Evolutionary conservation across 345 rosid species (phyloP), one percentile per base, ranked within the genome.

Genomic region (Camelina laxa): DNA sequence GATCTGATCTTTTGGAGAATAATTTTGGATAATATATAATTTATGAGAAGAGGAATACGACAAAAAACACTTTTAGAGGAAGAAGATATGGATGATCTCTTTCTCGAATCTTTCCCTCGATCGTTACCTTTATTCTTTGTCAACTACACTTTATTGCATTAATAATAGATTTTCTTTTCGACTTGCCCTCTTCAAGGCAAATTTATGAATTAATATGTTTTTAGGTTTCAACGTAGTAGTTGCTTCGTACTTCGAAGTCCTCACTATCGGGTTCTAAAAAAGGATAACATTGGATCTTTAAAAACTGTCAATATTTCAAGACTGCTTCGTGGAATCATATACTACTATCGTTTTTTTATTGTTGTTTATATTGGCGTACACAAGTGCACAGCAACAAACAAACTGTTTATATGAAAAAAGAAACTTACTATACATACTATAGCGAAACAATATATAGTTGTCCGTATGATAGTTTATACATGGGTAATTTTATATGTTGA

Each of bases 81-180:
- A 70, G 66, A 76, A 76, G 72, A 76, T 76, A 64, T 76, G 72
- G 80, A 70, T 64, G 67, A 64, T 70, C 75, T 76, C 70, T 76
- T 65, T 69, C 60, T 21, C 50, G 65, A 76, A 70, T 76, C 80
- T 76, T 36, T 56, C 49, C 42, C 3, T 55, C 12, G 1, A 6
- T 33, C 9, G 5, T 39, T 51, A 7, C 48, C 16, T 8, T 12
- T 3, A 7, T 15, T 10, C 1, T 65, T 57, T 22, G 51, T 39
- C 68, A 48, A 70, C 10, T 7, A 4, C 30, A 17, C 8, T 15
- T 15, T 13, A 35, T 58, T 19, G 12, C 16, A 19, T 36, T 10
- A 36, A 19, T 20, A 1, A 19, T 20, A 1, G 21, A 44, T 12
- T 44, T 4, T 24, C 27, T 41, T 11, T 36, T 10, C 30, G 14